phyloP scores from a whole-genome alignment of 1,284 basidiomycete genomes.

The Cerrena zonata region DNA sequence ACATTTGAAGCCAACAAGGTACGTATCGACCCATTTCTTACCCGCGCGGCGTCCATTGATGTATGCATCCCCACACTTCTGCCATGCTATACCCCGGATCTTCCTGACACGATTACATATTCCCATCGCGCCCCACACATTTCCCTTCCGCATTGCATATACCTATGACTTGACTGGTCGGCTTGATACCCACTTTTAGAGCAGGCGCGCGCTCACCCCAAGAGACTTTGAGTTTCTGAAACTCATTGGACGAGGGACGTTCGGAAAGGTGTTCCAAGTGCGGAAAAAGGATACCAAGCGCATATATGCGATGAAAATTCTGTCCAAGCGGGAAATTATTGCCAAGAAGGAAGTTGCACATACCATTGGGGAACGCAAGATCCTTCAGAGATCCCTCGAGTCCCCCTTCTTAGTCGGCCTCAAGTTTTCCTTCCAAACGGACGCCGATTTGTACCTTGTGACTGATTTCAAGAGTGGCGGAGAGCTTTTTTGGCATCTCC shows the following conservation, averaged over 20 bases:
- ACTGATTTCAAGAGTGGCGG: constrained; percentile 99
- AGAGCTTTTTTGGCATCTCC: constrained; percentile 96
- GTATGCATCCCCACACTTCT: constrained; percentile 5
- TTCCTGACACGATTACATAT: constrained; percentile 4
- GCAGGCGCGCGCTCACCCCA: constrained; percentile 76
- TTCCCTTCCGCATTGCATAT: not conserved
- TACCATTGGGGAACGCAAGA: constrained; percentile 98
- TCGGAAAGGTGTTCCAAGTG: constrained; percentile 99
- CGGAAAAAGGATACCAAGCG: constrained; percentile 96
- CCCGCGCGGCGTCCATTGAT: constrained; percentile 14
- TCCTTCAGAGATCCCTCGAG: constrained; percentile 89
- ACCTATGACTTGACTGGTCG: not conserved
- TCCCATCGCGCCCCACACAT: constrained; percentile 8
- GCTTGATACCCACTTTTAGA: no score
- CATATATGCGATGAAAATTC: constrained; percentile 99
- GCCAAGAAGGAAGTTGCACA: constrained; percentile 99
- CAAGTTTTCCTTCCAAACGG: constrained; percentile 98
- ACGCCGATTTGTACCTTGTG: constrained; percentile 91
- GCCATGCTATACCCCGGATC: constrained; percentile 3
- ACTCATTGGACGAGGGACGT: constrained; percentile 96
- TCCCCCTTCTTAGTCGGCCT: constrained; percentile 97
- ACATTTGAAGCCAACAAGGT: constrained; percentile 90
- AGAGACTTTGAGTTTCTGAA: constrained; percentile 98
- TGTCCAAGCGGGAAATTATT: constrained; percentile 97
- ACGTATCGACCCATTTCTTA: no score